Evolutionary conservation across 495 filamentous ascomycete genomes (phyloP), one percentile per base, ranked within the genome.

Genomic region (Lasiosphaeria hispida): DNA sequence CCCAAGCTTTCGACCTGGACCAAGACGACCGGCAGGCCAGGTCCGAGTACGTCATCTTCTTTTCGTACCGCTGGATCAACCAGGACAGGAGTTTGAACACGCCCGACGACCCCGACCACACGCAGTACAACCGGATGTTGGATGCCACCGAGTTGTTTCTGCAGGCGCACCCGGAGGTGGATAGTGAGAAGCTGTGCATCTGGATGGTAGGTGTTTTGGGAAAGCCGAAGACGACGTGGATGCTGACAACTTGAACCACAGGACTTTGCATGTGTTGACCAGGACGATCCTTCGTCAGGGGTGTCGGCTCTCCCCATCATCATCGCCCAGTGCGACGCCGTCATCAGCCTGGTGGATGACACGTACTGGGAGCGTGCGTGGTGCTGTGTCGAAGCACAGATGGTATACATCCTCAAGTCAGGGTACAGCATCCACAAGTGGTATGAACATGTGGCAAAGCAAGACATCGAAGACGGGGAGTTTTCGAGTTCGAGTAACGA

Each of bases 261-360:
- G 66, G 66, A 69, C 53, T 63, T 49, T 42, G 64, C 62, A 9
- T 69, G 66, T 18, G 64, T 69, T 10, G 57, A 67, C 53, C 66
- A 69, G 41, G 62, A 64, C 23, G 47, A 67, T 14, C 64, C 66
- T 1, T 34, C 50, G 13, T 33, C 55, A 7, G 66, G 66, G 6
- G 66, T 64, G 5, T 49, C 55, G 2, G 58, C 66, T 9, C 57
- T 69, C 8, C 66, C 64, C 18, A 60, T 69, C 17, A 64, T 67
- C 14, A 49, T 69, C 9, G 53, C 61, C 4, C 66, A 67, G 41
- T 67, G 66, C 61, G 54, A 69, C 33, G 64, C 57, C n/a, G 41
- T 64, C n/a, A 64, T 69, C 39, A 67, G 64, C 14, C 38, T 69
- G 14, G 37, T 47, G 10, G 61, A 62, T 23, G 41, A 55, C 36